Evolutionary conservation across 2,329 filamentous ascomycete genomes (phyloP), one percentile per base, ranked within the genome.

Genomic region (Colletotrichum lindemuthianum): DNA sequence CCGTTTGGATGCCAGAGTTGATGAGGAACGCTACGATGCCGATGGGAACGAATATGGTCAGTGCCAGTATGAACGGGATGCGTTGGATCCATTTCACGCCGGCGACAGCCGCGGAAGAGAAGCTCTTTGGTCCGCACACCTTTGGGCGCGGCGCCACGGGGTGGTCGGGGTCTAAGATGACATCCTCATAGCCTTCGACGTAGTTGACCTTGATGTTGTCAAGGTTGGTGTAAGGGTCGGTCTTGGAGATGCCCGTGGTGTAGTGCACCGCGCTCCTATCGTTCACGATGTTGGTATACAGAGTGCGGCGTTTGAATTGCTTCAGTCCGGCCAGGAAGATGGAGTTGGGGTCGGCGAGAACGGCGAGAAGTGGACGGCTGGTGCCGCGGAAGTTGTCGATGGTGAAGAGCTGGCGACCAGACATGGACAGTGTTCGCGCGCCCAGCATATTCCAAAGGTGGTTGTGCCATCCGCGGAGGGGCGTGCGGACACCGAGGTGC

Each of bases 221-320:
- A 13, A 91, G 73, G 68, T 93, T 83, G 0, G 83, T 83, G 72
- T 88, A 98, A 0, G 93, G 94, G 71, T 98, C 92, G 0, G 84
- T 91, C 71, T 88, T 89, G 32, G 89, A 84, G 49, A 97, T 92
- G 16, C 83, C 84, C 0, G 93, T 92, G 0, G 95, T 97, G 75
- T 95, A 97, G 77, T 92, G 92, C 1, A 90, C 87, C 5, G 92
- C 92, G 48, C 87, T 92, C 59, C 89, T 84, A 78, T 98, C 95
- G 76, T 97, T 97, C 72, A 91, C 81, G 50, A 97, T 89, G 73
- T 98, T 98, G 45, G 90, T 85, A 75, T 98, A 98, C 1, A 97
- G 80, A 4, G 88, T 91, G 63, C 89, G 90, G 59, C 91, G 84
- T 74, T 89, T 87, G 79, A 98, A 98, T 69, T 82, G 85, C 66